Evolutionary conservation across 2,329 filamentous ascomycete species (phyloP).

Genomic region (Aspergillus tanneri): DNA sequence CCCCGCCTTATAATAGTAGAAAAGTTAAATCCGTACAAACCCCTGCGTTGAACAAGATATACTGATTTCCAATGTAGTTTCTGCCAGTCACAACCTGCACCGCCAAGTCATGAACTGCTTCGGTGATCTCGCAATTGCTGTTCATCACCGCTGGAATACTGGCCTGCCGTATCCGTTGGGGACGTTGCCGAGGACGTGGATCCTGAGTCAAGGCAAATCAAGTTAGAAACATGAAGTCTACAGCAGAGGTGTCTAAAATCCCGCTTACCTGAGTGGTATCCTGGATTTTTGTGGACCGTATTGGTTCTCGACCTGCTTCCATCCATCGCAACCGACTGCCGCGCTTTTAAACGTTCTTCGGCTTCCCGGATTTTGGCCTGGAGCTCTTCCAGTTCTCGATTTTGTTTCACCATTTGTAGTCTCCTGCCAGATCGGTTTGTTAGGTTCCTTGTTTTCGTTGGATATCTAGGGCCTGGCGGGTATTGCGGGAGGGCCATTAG

Average conservation of each 20-base stretch:
- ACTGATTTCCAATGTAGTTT: slow-evolving; percentile 6
- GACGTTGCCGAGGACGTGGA: slow-evolving; percentile 21
- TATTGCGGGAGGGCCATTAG: neutral
- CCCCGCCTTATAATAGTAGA: slow-evolving; percentile 13
- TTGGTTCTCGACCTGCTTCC: slow-evolving; percentile 14
- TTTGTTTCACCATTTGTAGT: slow-evolving; percentile 70
- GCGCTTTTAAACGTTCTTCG: slow-evolving; percentile 68
- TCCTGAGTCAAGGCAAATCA: slow-evolving; percentile 10
- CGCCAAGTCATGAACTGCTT: slow-evolving; percentile 19
- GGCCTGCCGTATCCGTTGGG: slow-evolving; percentile 22
- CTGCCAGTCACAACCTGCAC: slow-evolving; percentile 9
- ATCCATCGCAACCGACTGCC: slow-evolving; percentile 19
- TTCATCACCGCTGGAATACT: slow-evolving; percentile 28
- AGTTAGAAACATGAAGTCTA: slow-evolving; percentile 12
- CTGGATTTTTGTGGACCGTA: slow-evolving; percentile 16
- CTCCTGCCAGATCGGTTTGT: slow-evolving; percentile 57
- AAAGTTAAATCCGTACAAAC: slow-evolving; percentile 17
- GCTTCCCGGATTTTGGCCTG: slow-evolving; percentile 81
- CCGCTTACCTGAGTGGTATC: slow-evolving; percentile 24
- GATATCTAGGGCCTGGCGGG: too few relatives aligned
- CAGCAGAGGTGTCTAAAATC: slow-evolving; percentile 11
- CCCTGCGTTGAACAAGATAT: slow-evolving; percentile 18
- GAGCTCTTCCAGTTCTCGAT: slow-evolving; percentile 78
- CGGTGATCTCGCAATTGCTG: slow-evolving; percentile 20
- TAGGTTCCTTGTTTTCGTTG: neutral